phyloP scores from a whole-genome alignment of 495 filamentous ascomycete species.

The Penicillium desertorum region DNA sequence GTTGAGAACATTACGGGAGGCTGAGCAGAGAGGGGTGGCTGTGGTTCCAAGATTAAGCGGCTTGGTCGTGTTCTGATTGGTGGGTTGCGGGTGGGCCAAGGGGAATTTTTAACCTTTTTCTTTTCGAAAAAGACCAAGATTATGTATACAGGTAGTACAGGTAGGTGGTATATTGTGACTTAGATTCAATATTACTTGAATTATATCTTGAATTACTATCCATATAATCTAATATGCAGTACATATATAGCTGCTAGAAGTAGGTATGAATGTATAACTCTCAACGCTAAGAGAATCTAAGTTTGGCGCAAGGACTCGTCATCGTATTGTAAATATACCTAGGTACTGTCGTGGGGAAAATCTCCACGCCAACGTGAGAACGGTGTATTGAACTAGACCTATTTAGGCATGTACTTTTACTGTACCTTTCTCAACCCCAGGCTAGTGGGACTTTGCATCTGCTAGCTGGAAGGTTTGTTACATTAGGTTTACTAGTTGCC shows the following conservation, averaged over 20 bases:
- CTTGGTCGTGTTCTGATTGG: neutral
- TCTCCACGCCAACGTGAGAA: conserved; percentile 8
- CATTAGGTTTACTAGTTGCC: neutral
- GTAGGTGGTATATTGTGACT: too few species aligned
- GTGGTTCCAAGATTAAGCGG: conserved; percentile 6
- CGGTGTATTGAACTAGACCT: neutral
- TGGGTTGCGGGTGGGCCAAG: neutral
- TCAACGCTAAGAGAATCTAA: neutral
- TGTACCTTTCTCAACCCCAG: neutral
- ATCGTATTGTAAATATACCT: conserved; percentile 11
- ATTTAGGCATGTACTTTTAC: neutral
- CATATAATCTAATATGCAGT: neutral
- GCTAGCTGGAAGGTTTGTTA: neutral
- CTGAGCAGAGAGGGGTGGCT: conserved; percentile 25
- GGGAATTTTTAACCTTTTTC: conserved; percentile 5
- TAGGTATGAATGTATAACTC: neutral
- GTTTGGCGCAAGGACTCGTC: conserved; percentile 13
- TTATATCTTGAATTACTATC: too few species aligned
- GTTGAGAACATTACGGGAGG: conserved; percentile 27
- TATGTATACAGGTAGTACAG: neutral
- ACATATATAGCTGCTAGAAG: neutral
- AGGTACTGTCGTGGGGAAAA: conserved; percentile 9
- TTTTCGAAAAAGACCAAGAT: neutral
- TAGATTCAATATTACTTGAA: too few species aligned
- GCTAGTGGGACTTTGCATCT: neutral